Percentiles rank a stretch among this genome's conserved stretches.
These are phyloP conservation scores for Crithidia expoeki DNA, from an alignment of 208 protist genomes.

Conservation along the genomic window DNA sequence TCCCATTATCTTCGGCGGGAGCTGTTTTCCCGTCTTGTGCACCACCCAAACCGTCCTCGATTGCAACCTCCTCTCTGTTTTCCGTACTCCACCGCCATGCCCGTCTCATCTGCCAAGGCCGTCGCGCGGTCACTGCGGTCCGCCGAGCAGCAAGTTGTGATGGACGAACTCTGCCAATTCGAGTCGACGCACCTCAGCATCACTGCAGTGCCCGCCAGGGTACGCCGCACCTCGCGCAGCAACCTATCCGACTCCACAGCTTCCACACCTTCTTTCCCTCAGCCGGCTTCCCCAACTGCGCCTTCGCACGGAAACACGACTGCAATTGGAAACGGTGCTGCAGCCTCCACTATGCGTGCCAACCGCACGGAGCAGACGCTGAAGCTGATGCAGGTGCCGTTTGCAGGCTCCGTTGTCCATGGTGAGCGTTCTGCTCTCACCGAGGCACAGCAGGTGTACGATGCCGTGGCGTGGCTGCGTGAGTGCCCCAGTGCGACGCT, in stretches of 20 bases:
- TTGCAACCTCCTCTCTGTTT: background rate
- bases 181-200: conserved; percentile 10
- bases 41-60: too few relatives aligned
- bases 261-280: background rate
- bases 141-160: conserved; percentile 22
- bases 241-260: conserved; percentile 27
- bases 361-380: conserved; percentile 3
- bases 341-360: background rate
- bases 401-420: conserved; percentile 14
- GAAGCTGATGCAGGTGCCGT: conserved; percentile 26
- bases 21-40: too few relatives aligned
- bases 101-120: background rate
- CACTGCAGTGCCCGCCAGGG: background rate
- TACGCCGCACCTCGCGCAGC: background rate
- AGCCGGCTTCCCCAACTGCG: background rate
- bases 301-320: background rate
- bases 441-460: conserved; percentile 38
- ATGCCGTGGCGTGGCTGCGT: conserved; percentile 47
- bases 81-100: background rate
- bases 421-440: conserved; percentile 29
- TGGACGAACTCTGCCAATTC: conserved; percentile 21
- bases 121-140: background rate
- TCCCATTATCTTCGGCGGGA: too few relatives aligned
- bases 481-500: conserved; percentile 44
- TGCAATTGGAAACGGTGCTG: background rate